These are phyloP conservation scores for Barbatosphaeria neglecta DNA, from an alignment of 495 filamentous ascomycete genomes.

Conservation along the genomic window DNA sequence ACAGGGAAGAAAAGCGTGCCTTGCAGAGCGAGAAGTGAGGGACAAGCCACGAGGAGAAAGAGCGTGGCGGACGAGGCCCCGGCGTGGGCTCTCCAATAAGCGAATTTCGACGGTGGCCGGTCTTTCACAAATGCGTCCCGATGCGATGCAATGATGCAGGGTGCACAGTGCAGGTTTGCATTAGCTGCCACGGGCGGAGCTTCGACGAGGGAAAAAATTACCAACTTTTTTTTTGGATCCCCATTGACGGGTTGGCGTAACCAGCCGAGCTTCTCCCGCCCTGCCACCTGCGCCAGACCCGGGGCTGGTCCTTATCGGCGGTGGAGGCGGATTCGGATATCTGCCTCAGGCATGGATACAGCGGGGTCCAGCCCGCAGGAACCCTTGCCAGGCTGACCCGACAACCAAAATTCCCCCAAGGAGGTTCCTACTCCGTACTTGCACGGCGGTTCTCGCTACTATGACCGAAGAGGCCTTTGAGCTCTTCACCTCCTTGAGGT, in stretches of 20 bases:
- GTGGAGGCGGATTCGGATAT: not conserved
- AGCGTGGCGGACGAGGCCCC: constrained; percentile 1
- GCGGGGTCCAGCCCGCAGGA: constrained; percentile 3
- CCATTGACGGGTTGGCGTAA: not conserved
- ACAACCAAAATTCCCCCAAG: too few relatives aligned
- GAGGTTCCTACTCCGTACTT: not conserved
- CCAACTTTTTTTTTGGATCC: not conserved
- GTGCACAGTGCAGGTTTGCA: constrained; percentile 12
- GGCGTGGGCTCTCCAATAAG: not conserved
- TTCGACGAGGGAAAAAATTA: not conserved
- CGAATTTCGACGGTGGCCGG: not conserved
- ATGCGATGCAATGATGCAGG: not conserved
- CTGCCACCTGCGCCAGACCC: too few relatives aligned
- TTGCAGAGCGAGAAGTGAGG: not conserved
- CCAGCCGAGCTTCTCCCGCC: not conserved
- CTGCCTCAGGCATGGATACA: not conserved
- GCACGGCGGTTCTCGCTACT: too few relatives aligned
- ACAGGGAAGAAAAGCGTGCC: not conserved
- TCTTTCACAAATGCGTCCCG: not conserved
- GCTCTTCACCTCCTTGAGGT: constrained; percentile 65
- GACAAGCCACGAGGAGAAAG: constrained; percentile 1
- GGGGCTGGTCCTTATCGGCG: not conserved
- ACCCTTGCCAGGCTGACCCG: not conserved
- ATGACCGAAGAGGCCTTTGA: constrained; percentile 29
- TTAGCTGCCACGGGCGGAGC: constrained; percentile 8